A percentile compares a stretch with the other conserved stretches of the same genome.
phyloP scores from a whole-genome alignment of 345 rosid species.

The Sonneratia alba region DNA sequence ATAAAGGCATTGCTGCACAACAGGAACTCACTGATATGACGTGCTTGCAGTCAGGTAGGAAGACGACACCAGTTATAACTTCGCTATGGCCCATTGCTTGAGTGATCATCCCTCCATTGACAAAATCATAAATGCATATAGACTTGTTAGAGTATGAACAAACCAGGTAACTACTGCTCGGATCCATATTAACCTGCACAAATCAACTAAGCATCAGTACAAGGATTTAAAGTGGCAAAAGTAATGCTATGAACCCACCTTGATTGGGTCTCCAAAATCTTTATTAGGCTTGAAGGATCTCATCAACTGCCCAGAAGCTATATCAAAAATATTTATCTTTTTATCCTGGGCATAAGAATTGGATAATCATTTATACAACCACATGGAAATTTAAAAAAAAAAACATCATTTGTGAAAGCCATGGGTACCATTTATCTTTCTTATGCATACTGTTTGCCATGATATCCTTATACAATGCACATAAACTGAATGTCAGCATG shows the following conservation, averaged over 20 bases:
- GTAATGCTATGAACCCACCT: constrained; percentile 30
- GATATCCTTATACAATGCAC: background rate
- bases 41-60: constrained; percentile 81
- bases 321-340: constrained; percentile 58
- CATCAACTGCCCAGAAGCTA: constrained; percentile 51
- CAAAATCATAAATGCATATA: constrained; percentile 53
- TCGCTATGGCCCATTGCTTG: constrained; percentile 75
- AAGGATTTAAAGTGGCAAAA: constrained; percentile 9
- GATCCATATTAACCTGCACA: constrained; percentile 64
- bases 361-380: background rate
- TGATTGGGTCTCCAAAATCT: constrained; percentile 68
- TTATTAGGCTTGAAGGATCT: constrained; percentile 64
- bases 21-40: constrained; percentile 58
- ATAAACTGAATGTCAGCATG: constrained; percentile 6
- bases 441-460: background rate
- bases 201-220: constrained; percentile 14
- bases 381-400: constrained; percentile 4
- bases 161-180: constrained; percentile 61
- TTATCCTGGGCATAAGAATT: constrained; percentile 38
- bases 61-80: constrained; percentile 64
- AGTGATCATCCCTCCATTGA: constrained; percentile 54
- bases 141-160: constrained; percentile 70
- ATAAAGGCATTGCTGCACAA: background rate
- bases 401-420: background rate
- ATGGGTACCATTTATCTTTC: background rate